Conservation (phyloP, 2,329 filamentous ascomycete genomes). For the Tolypocladium ovalisporum region DNA sequence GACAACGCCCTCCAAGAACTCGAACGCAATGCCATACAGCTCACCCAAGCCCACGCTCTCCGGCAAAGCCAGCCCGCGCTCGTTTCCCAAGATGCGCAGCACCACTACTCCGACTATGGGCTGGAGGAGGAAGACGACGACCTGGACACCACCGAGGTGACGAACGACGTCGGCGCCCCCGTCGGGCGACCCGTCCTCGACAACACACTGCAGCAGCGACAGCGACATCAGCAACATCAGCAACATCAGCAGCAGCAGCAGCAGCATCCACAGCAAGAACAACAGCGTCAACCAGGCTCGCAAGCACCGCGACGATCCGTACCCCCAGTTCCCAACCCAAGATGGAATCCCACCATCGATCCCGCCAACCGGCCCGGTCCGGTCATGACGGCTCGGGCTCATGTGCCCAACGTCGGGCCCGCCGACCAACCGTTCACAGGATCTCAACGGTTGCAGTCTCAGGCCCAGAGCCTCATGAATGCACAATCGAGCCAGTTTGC, state of each 20-base stretch:
- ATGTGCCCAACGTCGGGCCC: constrained; percentile 5
- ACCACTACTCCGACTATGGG: constrained; percentile 24
- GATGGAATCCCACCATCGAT: constrained; percentile 25
- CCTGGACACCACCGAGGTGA: constrained; percentile 46
- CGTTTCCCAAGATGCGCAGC: constrained; percentile 11
- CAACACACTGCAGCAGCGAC: constrained; percentile 22
- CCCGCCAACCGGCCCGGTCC: constrained; percentile 9
- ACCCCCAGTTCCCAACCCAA: constrained; percentile 22
- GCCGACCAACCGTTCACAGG: constrained; percentile 13
- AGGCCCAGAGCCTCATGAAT: constrained; percentile 13
- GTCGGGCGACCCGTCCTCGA: constrained; percentile 24
- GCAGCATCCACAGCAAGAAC: not conserved
- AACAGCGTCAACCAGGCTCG: constrained; percentile 6
- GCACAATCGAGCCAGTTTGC: constrained; percentile 30
- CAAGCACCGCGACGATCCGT: constrained; percentile 14
- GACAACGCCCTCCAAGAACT: constrained; percentile 48
- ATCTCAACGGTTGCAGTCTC: constrained; percentile 19
- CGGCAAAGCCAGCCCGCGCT: constrained; percentile 10
- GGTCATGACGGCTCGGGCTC: constrained; percentile 7
- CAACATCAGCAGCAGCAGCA: constrained; percentile 8
- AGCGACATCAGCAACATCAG: constrained; percentile 18
- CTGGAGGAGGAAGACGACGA: constrained; percentile 46
- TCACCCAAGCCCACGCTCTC: constrained; percentile 38
- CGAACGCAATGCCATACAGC: constrained; percentile 51
- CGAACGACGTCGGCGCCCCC: constrained; percentile 33